Evolutionary conservation across 225 moss, liverwort and hornwort species (phyloP), one percentile per base, ranked within the genome.

Genomic region (Polytrichum formosum): DNA sequence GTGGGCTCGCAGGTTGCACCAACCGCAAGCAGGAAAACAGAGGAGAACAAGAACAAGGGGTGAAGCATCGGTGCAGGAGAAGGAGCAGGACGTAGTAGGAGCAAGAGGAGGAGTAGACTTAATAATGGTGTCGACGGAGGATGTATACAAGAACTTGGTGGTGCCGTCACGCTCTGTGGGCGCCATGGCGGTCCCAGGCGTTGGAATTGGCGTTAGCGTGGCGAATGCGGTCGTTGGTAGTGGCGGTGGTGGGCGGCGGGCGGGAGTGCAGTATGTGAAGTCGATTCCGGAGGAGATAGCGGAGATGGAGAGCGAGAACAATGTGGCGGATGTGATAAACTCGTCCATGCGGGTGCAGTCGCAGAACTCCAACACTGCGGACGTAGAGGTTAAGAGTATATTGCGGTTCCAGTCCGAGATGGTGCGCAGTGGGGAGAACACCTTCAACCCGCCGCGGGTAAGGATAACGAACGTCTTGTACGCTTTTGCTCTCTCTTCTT

Each of bases 401-500:
- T 62, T 72, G 80, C 77, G 83, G 18, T 71, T 80, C 53, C 80
- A 72, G 56, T 77, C 77, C 0, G 83, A 80, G 65, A 67, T 69
- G 28, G 61, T 74, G n/a, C 18, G 56, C 53, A 28, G 62, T 63
- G 66, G 10, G 46, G 13, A 46, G 16, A 46, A 46, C 46, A 46
- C 46, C 16, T 46, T 13, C 46, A 46, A 46, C 46, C 46, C 46
- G 46, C 46, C 46, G 46, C 46, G 46, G 13, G 46, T 46, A 16
- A 13, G 46, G 46, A 46, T 46, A 46, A 46, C 46, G 7, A 46
- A 46, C 1, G 46, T 46, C 46, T 46, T 46, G 46, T 13, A 46
- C 46, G 13, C 46, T 46, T 46, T 46, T 46, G 18, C 19, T 7
- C 3, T 26, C 10, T 20, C 35, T 21, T 22, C 4, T 26, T 33